Evolutionary conservation across 2,329 filamentous ascomycete genomes (phyloP).

Genomic region (Phyllosticta ampelicida): DNA sequence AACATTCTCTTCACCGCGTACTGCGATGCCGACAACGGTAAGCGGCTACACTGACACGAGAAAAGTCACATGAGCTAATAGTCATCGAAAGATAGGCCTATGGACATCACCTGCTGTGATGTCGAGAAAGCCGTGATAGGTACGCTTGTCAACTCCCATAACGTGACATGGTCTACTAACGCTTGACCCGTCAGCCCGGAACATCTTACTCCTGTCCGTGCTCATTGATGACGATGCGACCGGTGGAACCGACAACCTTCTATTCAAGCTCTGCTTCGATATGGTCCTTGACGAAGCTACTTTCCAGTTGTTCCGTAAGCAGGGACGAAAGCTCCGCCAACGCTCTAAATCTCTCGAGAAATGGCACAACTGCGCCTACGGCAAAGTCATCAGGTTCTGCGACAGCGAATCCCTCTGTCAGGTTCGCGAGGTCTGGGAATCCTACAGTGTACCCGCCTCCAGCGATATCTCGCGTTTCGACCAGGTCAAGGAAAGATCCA

Average conservation of each 20-base stretch:
- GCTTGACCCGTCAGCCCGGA: slow-evolving; percentile 37
- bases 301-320: slow-evolving; percentile 28
- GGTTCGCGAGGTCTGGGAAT: slow-evolving; percentile 32
- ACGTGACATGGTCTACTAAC: not conserved
- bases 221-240: slow-evolving; percentile 32
- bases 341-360: slow-evolving; percentile 28
- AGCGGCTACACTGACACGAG: not conserved
- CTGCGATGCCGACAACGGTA: not conserved
- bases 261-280: slow-evolving; percentile 44
- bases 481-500: not conserved
- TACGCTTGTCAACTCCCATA: slow-evolving; percentile 19
- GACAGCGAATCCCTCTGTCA: slow-evolving; percentile 37
- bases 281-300: slow-evolving; percentile 33
- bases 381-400: slow-evolving; percentile 37
- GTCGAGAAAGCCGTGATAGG: slow-evolving; percentile 40
- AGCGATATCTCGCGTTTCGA: not conserved
- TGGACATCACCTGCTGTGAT: slow-evolving; percentile 50
- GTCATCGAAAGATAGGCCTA: not conserved
- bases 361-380: slow-evolving; percentile 40
- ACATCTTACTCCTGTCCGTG: slow-evolving; percentile 43
- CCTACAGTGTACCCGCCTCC: slow-evolving; percentile 18
- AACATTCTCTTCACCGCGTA: slow-evolving; percentile 43
- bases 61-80: not conserved
- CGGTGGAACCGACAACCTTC: slow-evolving; percentile 35
- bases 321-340: slow-evolving; percentile 35